These are phyloP conservation scores for Coniochaeta prunicola DNA, from an alignment of 2,329 filamentous ascomycete species.

Conservation along the genomic window DNA sequence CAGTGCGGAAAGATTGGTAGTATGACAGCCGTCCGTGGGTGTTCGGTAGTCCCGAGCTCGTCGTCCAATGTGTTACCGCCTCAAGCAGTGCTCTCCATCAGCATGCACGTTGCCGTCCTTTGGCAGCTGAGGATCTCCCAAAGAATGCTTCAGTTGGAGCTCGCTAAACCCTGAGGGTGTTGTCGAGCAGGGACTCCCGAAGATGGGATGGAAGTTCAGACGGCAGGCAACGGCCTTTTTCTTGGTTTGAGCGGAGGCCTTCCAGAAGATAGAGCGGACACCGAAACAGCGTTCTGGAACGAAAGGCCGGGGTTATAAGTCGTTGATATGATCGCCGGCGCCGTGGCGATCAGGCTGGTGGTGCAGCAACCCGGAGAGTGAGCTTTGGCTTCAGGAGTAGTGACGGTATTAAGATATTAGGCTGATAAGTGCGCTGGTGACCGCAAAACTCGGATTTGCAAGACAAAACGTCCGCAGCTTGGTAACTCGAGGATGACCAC, in stretches of 20 bases:
- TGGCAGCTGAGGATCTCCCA: constrained; percentile 4
- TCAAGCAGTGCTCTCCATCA: constrained; percentile 4
- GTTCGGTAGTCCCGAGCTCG: background rate
- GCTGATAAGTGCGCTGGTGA: constrained; percentile 8
- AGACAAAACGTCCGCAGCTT: constrained; percentile 3
- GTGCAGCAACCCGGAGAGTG: constrained; percentile 11
- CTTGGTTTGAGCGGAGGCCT: constrained; percentile 2
- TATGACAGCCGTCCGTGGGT: background rate
- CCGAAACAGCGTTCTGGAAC: constrained; percentile 7
- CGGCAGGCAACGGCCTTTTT: background rate
- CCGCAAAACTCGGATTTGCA: constrained; percentile 4
- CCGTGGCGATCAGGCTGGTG: constrained; percentile 10
- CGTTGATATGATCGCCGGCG: constrained; percentile 9
- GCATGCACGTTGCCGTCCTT: constrained; percentile 7
- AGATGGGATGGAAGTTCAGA: constrained; percentile 4
- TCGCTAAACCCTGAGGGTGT: constrained; percentile 7
- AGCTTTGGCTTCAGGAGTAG: constrained; percentile 10
- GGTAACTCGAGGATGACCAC: background rate
- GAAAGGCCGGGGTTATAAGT: constrained; percentile 2
- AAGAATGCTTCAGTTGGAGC: constrained; percentile 5
- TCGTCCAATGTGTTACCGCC: background rate
- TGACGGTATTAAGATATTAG: constrained; percentile 15
- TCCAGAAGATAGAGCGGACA: constrained; percentile 9
- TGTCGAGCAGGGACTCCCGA: constrained; percentile 1
- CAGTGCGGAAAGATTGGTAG: background rate